Conservation (phyloP, 2,329 filamentous ascomycete species). For the Lizonia empirigonia region DNA sequence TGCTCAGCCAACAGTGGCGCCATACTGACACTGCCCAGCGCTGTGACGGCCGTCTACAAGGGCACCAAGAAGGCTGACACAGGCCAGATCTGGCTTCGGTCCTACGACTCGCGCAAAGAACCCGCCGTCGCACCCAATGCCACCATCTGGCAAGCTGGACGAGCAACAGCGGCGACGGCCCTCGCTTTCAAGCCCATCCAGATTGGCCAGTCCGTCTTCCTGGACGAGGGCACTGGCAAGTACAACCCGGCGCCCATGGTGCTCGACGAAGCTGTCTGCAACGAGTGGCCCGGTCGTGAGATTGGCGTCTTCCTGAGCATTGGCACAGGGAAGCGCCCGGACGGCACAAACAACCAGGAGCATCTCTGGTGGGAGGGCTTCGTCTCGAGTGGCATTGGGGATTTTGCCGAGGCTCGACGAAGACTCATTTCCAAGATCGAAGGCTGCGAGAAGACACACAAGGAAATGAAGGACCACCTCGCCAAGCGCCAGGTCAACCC, state of each 20-base stretch:
- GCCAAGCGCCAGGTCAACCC: constrained; percentile 77
- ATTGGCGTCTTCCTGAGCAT: constrained; percentile 91
- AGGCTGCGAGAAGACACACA: constrained; percentile 88
- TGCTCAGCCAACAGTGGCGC: rapidly evolving
- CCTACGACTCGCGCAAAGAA: constrained; percentile 93
- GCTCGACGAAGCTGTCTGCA: constrained; percentile 86
- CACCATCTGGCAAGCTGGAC: constrained; percentile 95
- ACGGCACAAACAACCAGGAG: constrained; percentile 69
- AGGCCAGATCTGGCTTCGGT: constrained; percentile 76
- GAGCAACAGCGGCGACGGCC: constrained; percentile 89
- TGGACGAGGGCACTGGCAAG: constrained; percentile 88
- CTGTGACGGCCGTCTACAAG: constrained; percentile 88
- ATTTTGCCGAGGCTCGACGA: constrained; percentile 87
- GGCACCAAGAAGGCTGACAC: constrained; percentile 71
- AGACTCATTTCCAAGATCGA: constrained; percentile 91
- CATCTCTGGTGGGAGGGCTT: constrained; percentile 95
- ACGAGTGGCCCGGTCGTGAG: constrained; percentile 94
- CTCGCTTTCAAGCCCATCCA: constrained; percentile 95
- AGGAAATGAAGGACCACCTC: constrained; percentile 83
- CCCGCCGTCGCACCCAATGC: constrained; percentile 90
- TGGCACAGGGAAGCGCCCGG: constrained; percentile 85
- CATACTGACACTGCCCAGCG: constrained; percentile 58
- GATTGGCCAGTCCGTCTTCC: constrained; percentile 90
- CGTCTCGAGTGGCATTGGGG: constrained; percentile 70
- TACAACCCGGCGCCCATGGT: constrained; percentile 89